phyloP scores from a whole-genome alignment of 352 stramenopile genomes.

The Globisporangium takayamanum region DNA sequence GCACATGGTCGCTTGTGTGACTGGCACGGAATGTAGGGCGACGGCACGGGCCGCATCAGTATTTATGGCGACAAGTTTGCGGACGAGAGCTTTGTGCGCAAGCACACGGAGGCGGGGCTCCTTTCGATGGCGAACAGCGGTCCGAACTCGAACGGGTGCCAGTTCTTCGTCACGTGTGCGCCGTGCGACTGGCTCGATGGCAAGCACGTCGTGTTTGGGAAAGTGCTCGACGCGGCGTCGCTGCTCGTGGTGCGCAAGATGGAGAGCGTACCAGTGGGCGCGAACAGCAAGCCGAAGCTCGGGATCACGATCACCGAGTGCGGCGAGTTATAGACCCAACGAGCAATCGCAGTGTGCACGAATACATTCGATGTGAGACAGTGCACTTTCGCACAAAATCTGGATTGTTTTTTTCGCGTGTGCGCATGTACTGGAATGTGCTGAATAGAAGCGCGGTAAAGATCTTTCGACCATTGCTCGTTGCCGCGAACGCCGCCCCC shows the following conservation, averaged over 20 bases:
- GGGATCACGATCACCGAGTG: conserved; percentile 83
- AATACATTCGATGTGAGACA: neutral
- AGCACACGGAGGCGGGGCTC: conserved; percentile 73
- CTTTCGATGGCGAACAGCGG: conserved; percentile 94
- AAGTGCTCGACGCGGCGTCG: conserved; percentile 82
- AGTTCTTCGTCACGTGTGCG: conserved; percentile 95
- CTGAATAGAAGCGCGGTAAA: neutral
- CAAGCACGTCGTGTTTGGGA: conserved; percentile 97
- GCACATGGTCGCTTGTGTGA: neutral
- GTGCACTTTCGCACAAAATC: too few relatives aligned
- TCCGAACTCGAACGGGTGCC: conserved; percentile 90
- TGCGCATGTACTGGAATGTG: too few relatives aligned
- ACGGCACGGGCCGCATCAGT: conserved; percentile 77
- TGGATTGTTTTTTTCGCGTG: too few relatives aligned
- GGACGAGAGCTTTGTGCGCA: conserved; percentile 79
- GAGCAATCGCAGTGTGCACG: neutral
- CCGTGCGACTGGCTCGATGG: conserved; percentile 93
- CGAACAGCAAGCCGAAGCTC: conserved; percentile 87
- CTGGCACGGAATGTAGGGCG: conserved; percentile 30
- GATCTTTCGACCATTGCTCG: conserved; percentile 15
- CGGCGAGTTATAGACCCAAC: conserved; percentile 67
- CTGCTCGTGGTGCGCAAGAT: conserved; percentile 89
- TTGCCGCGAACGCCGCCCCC: neutral
- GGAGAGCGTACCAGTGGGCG: conserved; percentile 83
- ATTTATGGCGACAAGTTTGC: conserved; percentile 88